Evolutionary conservation across 208 protist genomes (phyloP).

Genomic region (Naegleria gruberi): DNA sequence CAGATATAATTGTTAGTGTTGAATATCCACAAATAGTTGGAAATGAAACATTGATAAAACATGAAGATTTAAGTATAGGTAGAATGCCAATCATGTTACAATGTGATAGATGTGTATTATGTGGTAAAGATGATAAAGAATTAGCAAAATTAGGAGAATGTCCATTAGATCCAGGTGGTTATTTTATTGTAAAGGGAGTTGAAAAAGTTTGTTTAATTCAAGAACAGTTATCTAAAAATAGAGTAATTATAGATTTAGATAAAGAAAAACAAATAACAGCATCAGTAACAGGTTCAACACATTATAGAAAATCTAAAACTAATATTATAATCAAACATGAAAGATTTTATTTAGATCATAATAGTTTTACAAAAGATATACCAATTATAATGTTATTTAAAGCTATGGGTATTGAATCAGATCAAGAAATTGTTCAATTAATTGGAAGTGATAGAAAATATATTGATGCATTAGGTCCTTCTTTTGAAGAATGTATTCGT

Average conservation of each 20-base stretch:
- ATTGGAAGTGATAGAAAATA: conserved; percentile 82
- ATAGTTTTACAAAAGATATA: conserved; percentile 95
- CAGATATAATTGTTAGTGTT: conserved; percentile 70
- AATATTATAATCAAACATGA: conserved; percentile 83
- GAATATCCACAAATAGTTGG: conserved; percentile 57
- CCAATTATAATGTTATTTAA: conserved; percentile 93
- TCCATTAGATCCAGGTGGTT: conserved; percentile 96
- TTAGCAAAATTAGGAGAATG: conserved; percentile 93
- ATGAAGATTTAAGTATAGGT: conserved; percentile 81
- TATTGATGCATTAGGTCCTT: conserved; percentile 50
- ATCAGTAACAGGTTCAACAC: conserved; percentile 45
- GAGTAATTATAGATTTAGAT: conserved; percentile 88
- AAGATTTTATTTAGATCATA: conserved; percentile 91
- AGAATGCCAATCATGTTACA: conserved; percentile 99
- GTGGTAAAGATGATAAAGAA: conserved; percentile 71
- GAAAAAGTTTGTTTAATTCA: conserved; percentile 95
- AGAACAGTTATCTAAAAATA: conserved; percentile 95
- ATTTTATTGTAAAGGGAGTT: conserved; percentile 97
- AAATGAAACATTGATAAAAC: conserved; percentile 44
- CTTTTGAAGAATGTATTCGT: conserved; percentile 74
- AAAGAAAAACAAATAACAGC: conserved; percentile 49
- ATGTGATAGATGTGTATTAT: conserved; percentile 89
- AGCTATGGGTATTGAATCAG: conserved; percentile 93
- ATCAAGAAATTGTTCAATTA: conserved; percentile 96
- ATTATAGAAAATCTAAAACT: conserved; percentile 83